Evolutionary conservation across 768 basidiomycete genomes (phyloP), one percentile per base, ranked within the genome.

Genomic region (Leccinum ochraceum): DNA sequence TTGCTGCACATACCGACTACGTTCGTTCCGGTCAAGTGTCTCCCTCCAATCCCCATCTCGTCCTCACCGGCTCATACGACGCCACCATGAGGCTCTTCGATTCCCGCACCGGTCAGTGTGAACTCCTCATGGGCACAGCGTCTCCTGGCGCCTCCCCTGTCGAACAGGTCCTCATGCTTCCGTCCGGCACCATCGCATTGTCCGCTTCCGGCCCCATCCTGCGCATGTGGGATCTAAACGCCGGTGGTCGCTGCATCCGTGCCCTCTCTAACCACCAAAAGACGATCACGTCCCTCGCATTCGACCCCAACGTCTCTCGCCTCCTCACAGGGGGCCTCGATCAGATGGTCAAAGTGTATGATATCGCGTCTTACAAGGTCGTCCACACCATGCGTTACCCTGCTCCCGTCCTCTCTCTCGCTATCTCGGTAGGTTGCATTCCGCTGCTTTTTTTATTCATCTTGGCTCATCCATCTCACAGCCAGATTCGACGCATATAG

Each of bases 381-480:
- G 87, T 97, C 14, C 97, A 99, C 69, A 98, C 97, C 4, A 98
- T 99, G 94, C 88, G 97, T 50, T 98, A 98, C 75, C 92, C 96
- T 5, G 94, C 95, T 5, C 93, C 95, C 6, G 76, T 99, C 2
- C 80, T 99, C 17, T 93, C 89, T 69, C 79, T 98, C 48, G 94
- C 95, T 16, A 81, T 98, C 51, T 98, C 96, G 60, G 95, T 96
- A 44, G 14, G 75, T 6, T 42, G 28, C 36, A 2, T n/a, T 56
- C 22, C 13, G 42, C 17, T 26, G 56, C 53, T 52, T 6, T 39
- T 44, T 39, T 4, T 44, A 3, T 28, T 32, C 26, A n/a, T 57
- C 26, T 36, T 62, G 24, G 30, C 66, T 71, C 49, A 66, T 28
- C 6, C 36, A 9, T 1, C 22, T 50, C 52, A 17, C 67, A 98